These are phyloP conservation scores for Pseudocercospora vitis DNA, from an alignment of 2,329 filamentous ascomycete species.

Conservation along the genomic window DNA sequence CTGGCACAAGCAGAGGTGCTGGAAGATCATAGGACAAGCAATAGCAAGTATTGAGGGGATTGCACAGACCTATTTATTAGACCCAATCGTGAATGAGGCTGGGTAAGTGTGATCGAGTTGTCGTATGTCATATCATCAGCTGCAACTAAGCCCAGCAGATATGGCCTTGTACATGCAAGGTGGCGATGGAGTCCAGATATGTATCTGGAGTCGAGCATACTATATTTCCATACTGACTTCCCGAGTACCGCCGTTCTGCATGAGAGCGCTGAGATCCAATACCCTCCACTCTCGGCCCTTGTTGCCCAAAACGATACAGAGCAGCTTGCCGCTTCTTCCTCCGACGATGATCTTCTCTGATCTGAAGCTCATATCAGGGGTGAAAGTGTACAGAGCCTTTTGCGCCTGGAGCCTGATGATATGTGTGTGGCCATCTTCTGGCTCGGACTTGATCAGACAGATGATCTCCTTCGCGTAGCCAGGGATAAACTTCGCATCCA, in stretches of 20 bases:
- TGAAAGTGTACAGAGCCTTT: conserved; percentile 50
- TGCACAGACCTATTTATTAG: no score
- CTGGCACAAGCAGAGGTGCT: no score
- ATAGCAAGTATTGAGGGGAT: no score
- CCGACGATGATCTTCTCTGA: conserved; percentile 56
- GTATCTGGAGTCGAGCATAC: no score
- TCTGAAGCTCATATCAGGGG: conserved; percentile 45
- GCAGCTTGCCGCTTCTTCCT: conserved; percentile 54
- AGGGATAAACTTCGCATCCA: conserved; percentile 19
- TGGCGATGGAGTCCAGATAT: no score
- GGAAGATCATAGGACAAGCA: no score
- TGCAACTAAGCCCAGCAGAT: no score
- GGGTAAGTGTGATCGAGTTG: no score
- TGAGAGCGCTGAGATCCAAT: conserved; percentile 47
- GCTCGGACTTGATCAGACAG: conserved; percentile 5
- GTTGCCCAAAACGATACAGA: conserved; percentile 56
- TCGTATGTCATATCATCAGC: no score
- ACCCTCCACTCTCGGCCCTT: conserved; percentile 56
- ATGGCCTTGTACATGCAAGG: no score
- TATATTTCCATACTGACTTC: background rate
- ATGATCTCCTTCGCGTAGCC: background rate
- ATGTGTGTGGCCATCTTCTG: background rate
- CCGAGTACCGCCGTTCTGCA: background rate
- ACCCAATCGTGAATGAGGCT: no score
- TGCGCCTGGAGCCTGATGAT: background rate